Evolutionary conservation across 257 asterid species (phyloP).

Genomic region (Thymus mandschuricus): DNA sequence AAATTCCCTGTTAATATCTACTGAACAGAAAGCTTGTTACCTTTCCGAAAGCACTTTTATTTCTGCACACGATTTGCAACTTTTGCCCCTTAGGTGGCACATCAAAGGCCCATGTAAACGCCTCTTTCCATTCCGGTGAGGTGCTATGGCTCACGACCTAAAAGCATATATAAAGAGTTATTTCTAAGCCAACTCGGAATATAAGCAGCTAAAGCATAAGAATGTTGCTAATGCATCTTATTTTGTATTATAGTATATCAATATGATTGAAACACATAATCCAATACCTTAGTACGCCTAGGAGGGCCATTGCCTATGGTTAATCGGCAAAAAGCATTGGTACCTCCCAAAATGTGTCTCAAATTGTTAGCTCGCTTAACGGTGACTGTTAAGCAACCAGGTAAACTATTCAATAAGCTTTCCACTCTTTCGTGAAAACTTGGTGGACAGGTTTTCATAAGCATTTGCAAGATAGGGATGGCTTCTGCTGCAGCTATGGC

Average conservation of each 20-base stretch:
- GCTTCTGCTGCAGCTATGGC: slow-evolving; percentile 85
- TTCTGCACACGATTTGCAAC: slow-evolving; percentile 67
- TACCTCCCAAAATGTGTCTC: slow-evolving; percentile 71
- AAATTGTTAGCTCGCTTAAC: slow-evolving; percentile 69
- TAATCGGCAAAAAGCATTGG: slow-evolving; percentile 74
- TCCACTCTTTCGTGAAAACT: slow-evolving; percentile 71
- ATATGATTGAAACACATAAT: background rate
- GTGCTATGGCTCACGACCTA: slow-evolving; percentile 71
- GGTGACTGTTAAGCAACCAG: slow-evolving; percentile 87
- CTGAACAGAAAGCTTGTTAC: slow-evolving; percentile 45
- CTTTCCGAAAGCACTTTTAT: slow-evolving; percentile 84
- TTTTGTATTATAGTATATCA: background rate
- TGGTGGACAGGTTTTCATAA: slow-evolving; percentile 64
- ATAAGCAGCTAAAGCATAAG: background rate
- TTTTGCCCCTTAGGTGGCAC: slow-evolving; percentile 94
- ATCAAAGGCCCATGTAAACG: slow-evolving; percentile 89
- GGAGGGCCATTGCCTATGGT: slow-evolving; percentile 76
- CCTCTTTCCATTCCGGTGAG: slow-evolving; percentile 85
- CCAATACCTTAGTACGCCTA: slow-evolving; percentile 75
- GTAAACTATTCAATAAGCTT: slow-evolving; percentile 71
- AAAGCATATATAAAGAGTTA: slow-evolving; percentile 7
- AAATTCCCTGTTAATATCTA: slow-evolving; percentile 19
- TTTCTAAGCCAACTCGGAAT: slow-evolving; percentile 3
- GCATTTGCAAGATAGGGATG: slow-evolving; percentile 74
- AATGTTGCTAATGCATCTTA: background rate